Percentiles rank a stretch among this genome's conserved stretches.
These are phyloP conservation scores for Balakata baccata DNA, from an alignment of 345 rosid species.

Conservation along the genomic window DNA sequence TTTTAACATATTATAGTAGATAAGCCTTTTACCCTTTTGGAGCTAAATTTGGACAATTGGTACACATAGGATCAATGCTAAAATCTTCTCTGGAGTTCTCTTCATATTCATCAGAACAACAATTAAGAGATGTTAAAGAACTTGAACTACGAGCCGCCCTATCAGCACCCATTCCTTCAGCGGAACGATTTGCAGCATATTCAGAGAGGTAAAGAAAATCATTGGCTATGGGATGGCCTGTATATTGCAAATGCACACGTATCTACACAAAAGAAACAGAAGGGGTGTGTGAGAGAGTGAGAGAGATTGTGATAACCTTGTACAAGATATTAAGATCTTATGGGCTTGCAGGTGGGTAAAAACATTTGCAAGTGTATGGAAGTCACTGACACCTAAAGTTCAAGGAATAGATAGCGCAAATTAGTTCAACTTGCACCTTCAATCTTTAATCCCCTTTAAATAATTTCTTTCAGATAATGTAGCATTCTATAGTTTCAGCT, in stretches of 20 bases:
- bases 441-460: not conserved
- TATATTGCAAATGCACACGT: conserved; percentile 77
- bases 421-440: not conserved
- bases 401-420: not conserved
- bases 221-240: conserved; percentile 90
- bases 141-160: conserved; percentile 45
- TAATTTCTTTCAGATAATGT: not conserved
- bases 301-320: not conserved
- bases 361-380: not conserved
- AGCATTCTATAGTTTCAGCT: not conserved
- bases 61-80: conserved; percentile 76
- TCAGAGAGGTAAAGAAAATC: conserved; percentile 71
- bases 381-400: not conserved
- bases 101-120: conserved; percentile 20
- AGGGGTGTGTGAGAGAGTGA: not conserved
- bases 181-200: conserved; percentile 33
- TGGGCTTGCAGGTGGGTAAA: not conserved
- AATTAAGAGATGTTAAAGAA: conserved; percentile 22
- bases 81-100: conserved; percentile 49
- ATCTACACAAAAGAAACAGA: conserved; percentile 46
- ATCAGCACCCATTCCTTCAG: conserved; percentile 48
- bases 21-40: conserved; percentile 65
- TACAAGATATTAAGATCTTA: not conserved
- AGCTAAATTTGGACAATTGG: conserved; percentile 67
- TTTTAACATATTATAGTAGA: not conserved